Evolutionary conservation across 305 asterid genomes (phyloP).

Genomic region (Fraxinus greggii): DNA sequence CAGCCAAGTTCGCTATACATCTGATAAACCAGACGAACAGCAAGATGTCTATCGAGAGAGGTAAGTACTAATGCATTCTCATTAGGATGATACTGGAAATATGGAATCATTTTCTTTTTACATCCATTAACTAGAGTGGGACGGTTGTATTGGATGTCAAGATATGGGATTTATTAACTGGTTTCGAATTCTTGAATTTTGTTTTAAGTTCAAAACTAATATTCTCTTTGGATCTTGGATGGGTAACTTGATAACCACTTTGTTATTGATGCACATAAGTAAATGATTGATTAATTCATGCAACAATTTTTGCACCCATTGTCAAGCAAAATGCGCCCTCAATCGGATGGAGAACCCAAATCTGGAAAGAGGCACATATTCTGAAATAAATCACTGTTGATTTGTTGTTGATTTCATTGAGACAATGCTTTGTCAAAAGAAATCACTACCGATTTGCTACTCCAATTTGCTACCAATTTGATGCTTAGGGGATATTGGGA

Average conservation of each 20-base stretch:
- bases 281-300: background rate
- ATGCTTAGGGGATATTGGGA: background rate
- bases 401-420: background rate
- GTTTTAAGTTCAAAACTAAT: background rate
- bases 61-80: constrained; percentile 21
- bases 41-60: constrained; percentile 51
- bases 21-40: constrained; percentile 47
- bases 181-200: background rate
- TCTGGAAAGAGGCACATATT: background rate
- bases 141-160: background rate
- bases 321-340: background rate
- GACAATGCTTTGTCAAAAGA: background rate
- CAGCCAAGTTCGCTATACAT: constrained; percentile 48
- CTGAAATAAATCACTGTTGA: background rate
- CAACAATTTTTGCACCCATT: background rate
- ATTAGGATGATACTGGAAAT: background rate
- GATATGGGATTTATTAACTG: background rate
- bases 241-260: background rate
- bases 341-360: background rate
- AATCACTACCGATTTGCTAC: background rate
- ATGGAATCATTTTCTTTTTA: background rate
- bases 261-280: background rate
- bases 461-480: background rate
- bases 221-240: background rate
- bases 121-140: background rate